These are phyloP conservation scores for Senna siamea DNA, from an alignment of 306 rosid genomes.

Conservation along the genomic window DNA sequence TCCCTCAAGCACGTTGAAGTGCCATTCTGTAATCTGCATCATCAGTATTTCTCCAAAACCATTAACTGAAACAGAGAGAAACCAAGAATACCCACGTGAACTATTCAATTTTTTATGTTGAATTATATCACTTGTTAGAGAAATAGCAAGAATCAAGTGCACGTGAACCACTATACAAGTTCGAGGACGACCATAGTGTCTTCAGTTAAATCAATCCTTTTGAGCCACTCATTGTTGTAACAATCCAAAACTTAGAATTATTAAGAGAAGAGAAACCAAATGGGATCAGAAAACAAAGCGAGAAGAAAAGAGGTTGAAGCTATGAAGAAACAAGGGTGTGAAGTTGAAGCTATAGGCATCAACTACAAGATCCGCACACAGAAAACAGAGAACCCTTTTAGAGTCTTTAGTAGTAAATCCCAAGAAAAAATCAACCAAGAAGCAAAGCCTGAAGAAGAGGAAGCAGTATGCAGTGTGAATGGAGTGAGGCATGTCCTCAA, in stretches of 20 bases:
- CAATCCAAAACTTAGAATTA: constrained; percentile 36
- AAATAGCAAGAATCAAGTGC: constrained; percentile 35
- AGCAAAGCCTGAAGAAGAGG: constrained; percentile 38
- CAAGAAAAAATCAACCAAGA: constrained; percentile 25
- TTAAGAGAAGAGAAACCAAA: constrained; percentile 33
- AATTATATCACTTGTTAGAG: constrained; percentile 16
- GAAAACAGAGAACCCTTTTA: constrained; percentile 45
- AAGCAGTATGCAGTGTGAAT: constrained; percentile 35
- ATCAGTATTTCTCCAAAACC: constrained; percentile 13
- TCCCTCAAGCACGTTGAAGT: constrained; percentile 2
- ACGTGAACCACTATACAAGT: constrained; percentile 47
- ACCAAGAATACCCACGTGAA: constrained; percentile 38
- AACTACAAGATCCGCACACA: constrained; percentile 58
- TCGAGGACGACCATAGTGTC: constrained; percentile 33
- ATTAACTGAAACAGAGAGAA: constrained; percentile 11
- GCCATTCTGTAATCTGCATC: neutral
- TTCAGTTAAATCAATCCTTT: no score
- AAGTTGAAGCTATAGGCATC: constrained; percentile 70
- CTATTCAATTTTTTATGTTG: constrained; percentile 3
- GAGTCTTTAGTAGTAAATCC: constrained; percentile 49
- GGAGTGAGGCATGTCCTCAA: constrained; percentile 64
- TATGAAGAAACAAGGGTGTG: constrained; percentile 84
- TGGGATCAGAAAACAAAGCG: constrained; percentile 33
- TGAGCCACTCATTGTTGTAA: constrained; percentile 35
- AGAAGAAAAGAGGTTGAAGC: constrained; percentile 28